Evolutionary conservation across 148 eudicot species (phyloP).

Genomic region (Cornus controversa): DNA sequence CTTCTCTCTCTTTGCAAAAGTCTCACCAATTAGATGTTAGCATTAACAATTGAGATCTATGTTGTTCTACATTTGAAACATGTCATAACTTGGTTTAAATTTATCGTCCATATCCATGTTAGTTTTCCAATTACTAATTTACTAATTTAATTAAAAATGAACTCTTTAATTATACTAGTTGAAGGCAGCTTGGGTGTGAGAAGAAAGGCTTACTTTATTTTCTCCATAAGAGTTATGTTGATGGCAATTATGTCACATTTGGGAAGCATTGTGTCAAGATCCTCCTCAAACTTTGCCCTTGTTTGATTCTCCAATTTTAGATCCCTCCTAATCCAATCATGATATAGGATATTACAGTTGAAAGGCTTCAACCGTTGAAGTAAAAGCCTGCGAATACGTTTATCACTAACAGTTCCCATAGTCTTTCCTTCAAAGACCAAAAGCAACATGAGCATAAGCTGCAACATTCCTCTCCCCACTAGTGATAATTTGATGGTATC

Average conservation of each 20-base stretch:
- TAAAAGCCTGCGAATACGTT: slow-evolving; percentile 81
- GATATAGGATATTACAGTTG: slow-evolving; percentile 84
- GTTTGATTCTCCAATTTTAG: slow-evolving; percentile 67
- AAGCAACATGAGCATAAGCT: slow-evolving; percentile 75
- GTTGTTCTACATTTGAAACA: too few species aligned
- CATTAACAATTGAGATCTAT: too few species aligned
- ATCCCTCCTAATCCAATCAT: slow-evolving; percentile 83
- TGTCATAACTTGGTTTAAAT: too few species aligned
- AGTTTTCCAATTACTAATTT: too few species aligned
- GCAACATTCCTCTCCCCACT: slow-evolving; percentile 98
- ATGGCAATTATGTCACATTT: slow-evolving; percentile 95
- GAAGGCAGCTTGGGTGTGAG: too few species aligned
- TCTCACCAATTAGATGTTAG: too few species aligned
- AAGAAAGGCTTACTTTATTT: slow-evolving; percentile 59
- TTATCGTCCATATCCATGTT: too few species aligned
- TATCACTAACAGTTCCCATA: slow-evolving; percentile 92
- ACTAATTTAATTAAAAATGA: too few species aligned
- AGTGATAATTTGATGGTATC: slow-evolving; percentile 77
- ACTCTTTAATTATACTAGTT: too few species aligned
- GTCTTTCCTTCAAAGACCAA: slow-evolving; percentile 96
- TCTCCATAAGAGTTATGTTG: slow-evolving; percentile 86
- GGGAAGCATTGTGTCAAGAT: slow-evolving; percentile 85
- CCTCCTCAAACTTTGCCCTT: slow-evolving; percentile 87
- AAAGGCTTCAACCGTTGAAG: slow-evolving; percentile 93
- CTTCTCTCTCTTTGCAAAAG: too few species aligned